A percentile compares a stretch with the other conserved stretches of the same genome.
Evolutionary conservation across 164 flowering plant species (phyloP).

Genomic region (Akebia trifoliata): DNA sequence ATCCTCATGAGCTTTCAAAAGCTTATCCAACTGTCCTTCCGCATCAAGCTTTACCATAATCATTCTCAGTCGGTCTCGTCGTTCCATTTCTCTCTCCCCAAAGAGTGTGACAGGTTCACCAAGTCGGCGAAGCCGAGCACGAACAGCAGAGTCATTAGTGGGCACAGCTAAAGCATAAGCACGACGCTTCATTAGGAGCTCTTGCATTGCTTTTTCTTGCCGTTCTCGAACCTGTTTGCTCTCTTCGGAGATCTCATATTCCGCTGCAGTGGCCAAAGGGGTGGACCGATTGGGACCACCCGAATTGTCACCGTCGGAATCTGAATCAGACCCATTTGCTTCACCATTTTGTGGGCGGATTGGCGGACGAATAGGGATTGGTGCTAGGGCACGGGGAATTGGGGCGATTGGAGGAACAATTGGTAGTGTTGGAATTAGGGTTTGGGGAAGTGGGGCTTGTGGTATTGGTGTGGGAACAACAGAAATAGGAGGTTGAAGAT

Average conservation of each 20-base stretch:
- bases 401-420: slow-evolving; percentile 44
- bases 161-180: slow-evolving; percentile 94
- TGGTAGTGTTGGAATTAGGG: slow-evolving; percentile 17
- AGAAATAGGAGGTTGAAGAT: slow-evolving; percentile 2
- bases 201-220: slow-evolving; percentile 81
- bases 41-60: slow-evolving; percentile 80
- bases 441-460: slow-evolving; percentile 19
- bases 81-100: slow-evolving; percentile 96
- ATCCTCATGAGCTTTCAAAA: slow-evolving; percentile 89
- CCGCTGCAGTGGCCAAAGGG: slow-evolving; percentile 28
- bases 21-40: slow-evolving; percentile 85
- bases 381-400: slow-evolving; percentile 41
- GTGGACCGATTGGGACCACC: slow-evolving; percentile 17
- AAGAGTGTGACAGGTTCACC: slow-evolving; percentile 91
- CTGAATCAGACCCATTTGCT: slow-evolving; percentile 45
- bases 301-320: slow-evolving; percentile 49
- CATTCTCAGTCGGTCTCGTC: slow-evolving; percentile 73
- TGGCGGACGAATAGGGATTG: slow-evolving; percentile 52
- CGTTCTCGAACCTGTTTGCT: slow-evolving; percentile 68
- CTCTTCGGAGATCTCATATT: slow-evolving; percentile 80
- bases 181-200: slow-evolving; percentile 73
- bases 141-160: slow-evolving; percentile 86
- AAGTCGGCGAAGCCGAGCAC: slow-evolving; percentile 81
- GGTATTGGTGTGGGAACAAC: background rate
- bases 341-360: slow-evolving; percentile 52